These are phyloP conservation scores for Fraxinus cuspidata DNA, from an alignment of 257 asterid species.

Conservation along the genomic window DNA sequence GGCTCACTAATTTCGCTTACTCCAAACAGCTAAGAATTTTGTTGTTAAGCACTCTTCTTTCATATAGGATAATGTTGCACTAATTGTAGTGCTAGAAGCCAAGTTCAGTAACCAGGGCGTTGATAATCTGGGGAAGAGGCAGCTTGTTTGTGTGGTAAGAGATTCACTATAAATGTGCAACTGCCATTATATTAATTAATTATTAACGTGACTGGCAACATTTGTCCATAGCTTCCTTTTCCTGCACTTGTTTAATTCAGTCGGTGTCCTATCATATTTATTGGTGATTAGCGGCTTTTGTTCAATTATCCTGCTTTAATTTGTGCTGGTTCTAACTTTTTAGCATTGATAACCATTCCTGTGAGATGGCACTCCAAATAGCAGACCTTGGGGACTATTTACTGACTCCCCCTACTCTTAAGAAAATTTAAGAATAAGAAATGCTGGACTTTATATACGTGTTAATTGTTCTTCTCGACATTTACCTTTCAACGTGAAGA, in stretches of 20 bases:
- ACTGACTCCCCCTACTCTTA: background rate
- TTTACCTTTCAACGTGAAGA: background rate
- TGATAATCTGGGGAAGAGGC: conserved; percentile 87
- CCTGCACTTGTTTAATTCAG: background rate
- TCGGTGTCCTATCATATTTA: background rate
- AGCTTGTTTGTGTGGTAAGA: conserved; percentile 97
- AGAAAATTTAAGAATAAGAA: background rate
- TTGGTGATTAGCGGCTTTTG: background rate
- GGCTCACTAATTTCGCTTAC: conserved; percentile 8
- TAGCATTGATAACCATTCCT: background rate
- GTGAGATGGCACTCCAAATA: background rate
- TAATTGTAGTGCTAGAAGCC: conserved; percentile 92
- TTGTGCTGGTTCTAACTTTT: background rate
- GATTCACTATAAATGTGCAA: conserved; percentile 7
- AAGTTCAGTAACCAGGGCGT: conserved; percentile 74
- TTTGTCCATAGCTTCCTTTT: background rate
- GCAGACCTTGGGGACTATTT: background rate
- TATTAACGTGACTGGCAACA: background rate
- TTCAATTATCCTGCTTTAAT: background rate
- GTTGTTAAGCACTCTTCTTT: conserved; percentile 14
- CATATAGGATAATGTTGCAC: conserved; percentile 87
- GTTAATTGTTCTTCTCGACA: background rate
- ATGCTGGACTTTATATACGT: background rate
- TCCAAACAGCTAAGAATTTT: background rate
- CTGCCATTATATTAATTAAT: conserved; percentile 5